Conservation (phyloP, 1,284 basidiomycete genomes). For the Xanthoconium separans region DNA sequence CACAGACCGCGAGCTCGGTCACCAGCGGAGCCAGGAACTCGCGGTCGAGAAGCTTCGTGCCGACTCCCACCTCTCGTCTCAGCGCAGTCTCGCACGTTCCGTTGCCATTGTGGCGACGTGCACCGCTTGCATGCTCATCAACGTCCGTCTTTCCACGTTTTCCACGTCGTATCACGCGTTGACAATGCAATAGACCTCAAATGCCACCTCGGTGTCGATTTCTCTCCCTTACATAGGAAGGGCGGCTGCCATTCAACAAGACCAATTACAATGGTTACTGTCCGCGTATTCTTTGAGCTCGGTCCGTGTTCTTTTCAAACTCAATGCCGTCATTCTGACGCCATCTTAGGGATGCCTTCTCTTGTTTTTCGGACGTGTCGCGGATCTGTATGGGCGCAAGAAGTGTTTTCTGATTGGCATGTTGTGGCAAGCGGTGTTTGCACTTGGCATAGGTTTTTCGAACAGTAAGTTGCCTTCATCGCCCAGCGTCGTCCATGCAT, state of each 20-base stretch:
- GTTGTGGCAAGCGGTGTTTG: conserved; percentile 44
- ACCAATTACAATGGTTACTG: conserved; percentile 66
- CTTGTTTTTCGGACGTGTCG: conserved; percentile 66
- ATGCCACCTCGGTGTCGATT: conserved; percentile 49
- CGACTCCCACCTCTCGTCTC: neutral
- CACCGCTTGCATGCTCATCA: conserved; percentile 55
- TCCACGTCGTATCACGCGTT: neutral
- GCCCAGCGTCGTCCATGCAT: neutral
- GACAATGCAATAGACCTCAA: conserved; percentile 36
- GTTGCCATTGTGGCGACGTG: conserved; percentile 48
- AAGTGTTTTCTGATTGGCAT: conserved; percentile 58
- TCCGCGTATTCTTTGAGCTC: conserved; percentile 50
- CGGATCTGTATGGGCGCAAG: conserved; percentile 73
- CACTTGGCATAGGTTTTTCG: conserved; percentile 55
- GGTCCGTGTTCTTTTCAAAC: conserved; percentile 31
- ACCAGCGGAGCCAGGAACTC: conserved; percentile 8
- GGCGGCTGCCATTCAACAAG: conserved; percentile 47
- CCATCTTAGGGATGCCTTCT: conserved; percentile 63
- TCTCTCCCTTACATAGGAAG: conserved; percentile 62
- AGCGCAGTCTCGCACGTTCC: conserved; percentile 31
- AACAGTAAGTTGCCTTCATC: conserved; percentile 38
- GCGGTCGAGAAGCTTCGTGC: conserved; percentile 10
- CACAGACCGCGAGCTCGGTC: conserved; percentile 17
- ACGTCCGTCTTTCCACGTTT: conserved; percentile 37
- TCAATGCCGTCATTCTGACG: conserved; percentile 9